Evolutionary conservation across 2,329 filamentous ascomycete genomes (phyloP), one percentile per base, ranked within the genome.

Genomic region (Didymella pinodella): DNA sequence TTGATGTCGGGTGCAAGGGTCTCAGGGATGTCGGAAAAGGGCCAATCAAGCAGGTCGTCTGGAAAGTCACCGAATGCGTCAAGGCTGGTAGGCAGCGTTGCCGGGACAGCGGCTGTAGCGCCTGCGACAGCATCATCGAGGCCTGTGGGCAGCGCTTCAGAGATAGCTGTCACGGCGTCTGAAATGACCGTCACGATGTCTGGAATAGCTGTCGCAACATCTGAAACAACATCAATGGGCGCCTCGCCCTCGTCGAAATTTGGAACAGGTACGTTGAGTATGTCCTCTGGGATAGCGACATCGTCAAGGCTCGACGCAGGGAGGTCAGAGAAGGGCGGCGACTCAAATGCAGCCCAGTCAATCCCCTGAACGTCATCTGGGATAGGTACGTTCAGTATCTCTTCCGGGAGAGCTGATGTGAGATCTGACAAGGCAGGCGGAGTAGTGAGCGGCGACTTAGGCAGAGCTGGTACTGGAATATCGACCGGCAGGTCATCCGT

Each of bases 321-420:
- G 1, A 45, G 38, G 5, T 32, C 32, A 7, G 20, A 49, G 40
- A 54, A 40, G 1, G 56, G 49, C 14, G 56, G 49, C 4, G 50
- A 53, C 26, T 58, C 45, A 16, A 32, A 54, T 10, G 46, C 38
- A 54, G 44, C 45, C 55, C 45, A 58, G 20, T 58, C 49, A 32
- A 58, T 53, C n/a, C 45, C 49, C 12, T 48, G 22, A 7, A 58
- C 34, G 7, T 58, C 56, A 44, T 56, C 53, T 3, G 55, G 55
- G 7, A 58, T 12, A 14, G 56, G 56, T 6, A 50, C 26, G 22
- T 58, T 31, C 20, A 58, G 20, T 14, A 58, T 38, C 7, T 53
- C 50, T 8, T 25, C 22, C 1, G 50, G 56, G 7, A 54, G 31
- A 18, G n/a, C 44, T n/a, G 43, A 34, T 1, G 43, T 8, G 4